Percentiles rank a stretch among this genome's conserved stretches.
phyloP scores from a whole-genome alignment of 1,284 basidiomycete species.

The Pseudozyma pruni region DNA sequence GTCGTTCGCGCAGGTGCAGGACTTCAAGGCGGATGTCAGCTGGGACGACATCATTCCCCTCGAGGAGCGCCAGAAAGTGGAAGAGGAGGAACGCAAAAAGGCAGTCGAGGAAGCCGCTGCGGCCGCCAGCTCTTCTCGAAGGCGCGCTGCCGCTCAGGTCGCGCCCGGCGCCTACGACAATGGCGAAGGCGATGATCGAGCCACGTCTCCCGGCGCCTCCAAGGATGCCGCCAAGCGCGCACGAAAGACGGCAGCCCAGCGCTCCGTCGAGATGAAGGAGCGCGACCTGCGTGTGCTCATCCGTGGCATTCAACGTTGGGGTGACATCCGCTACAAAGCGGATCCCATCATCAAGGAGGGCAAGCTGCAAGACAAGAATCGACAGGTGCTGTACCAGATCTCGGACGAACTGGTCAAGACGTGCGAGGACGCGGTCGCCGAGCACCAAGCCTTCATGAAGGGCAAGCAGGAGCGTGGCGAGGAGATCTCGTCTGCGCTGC shows the following conservation, averaged over 20 bases:
- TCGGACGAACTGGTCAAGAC: constrained; percentile 91
- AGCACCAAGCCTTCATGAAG: constrained; percentile 75
- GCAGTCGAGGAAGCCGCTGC: constrained; percentile 75
- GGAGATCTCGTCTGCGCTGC: constrained; percentile 71
- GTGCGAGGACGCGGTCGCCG: constrained; percentile 84
- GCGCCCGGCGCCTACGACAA: constrained; percentile 77
- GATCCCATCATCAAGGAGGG: constrained; percentile 91
- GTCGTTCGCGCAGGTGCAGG: constrained; percentile 93
- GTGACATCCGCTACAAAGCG: constrained; percentile 93
- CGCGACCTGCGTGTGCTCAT: constrained; percentile 95
- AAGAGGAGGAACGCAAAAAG: constrained; percentile 70
- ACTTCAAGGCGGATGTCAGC: constrained; percentile 90
- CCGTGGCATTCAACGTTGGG: constrained; percentile 95
- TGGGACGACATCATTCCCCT: constrained; percentile 99
- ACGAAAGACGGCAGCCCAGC: constrained; percentile 81
- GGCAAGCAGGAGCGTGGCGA: constrained; percentile 78
- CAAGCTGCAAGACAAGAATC: constrained; percentile 95
- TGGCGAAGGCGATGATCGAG: constrained; percentile 31
- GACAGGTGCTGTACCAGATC: constrained; percentile 87
- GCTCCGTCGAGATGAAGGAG: constrained; percentile 95
- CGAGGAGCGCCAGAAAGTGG: constrained; percentile 86
- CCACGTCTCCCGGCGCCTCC: constrained; percentile 56
- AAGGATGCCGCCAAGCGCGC: constrained; percentile 70
- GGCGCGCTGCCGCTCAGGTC: constrained; percentile 77
- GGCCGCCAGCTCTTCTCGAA: constrained; percentile 71